Conservation (phyloP, 768 basidiomycete species). For the Dentipellis sp. region DNA sequence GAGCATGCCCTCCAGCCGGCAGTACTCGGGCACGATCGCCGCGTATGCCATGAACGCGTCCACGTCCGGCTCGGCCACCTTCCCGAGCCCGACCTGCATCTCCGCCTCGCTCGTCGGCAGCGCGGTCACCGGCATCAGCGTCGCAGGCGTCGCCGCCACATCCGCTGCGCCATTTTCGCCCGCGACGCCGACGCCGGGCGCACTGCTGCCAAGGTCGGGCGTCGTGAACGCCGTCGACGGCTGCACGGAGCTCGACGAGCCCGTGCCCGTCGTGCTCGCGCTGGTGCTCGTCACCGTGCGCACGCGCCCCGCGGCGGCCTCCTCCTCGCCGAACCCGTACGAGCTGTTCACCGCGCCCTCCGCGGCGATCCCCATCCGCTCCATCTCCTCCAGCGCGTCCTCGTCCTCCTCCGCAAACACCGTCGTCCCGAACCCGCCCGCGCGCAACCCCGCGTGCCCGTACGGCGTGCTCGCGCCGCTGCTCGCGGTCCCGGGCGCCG, state of each 20-base stretch:
- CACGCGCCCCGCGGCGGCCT: constrained; percentile 33
- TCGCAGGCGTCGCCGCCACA: constrained; percentile 42
- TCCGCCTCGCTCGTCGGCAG: constrained; percentile 66
- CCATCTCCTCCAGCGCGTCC: constrained; percentile 57
- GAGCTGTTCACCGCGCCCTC: constrained; percentile 3
- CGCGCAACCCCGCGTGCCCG: constrained; percentile 30
- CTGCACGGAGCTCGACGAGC: constrained; percentile 14
- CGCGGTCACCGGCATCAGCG: constrained; percentile 62
- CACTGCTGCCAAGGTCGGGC: constrained; percentile 41
- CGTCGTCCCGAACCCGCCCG: constrained; percentile 40
- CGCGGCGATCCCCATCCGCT: constrained; percentile 26
- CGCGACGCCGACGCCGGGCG: constrained; percentile 13
- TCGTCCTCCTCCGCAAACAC: constrained; percentile 69
- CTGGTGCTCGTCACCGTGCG: constrained; percentile 45
- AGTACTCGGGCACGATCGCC: constrained; percentile 77
- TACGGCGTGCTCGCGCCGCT: constrained; percentile 67
- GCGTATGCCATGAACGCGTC: constrained; percentile 85
- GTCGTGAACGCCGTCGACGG: constrained; percentile 52
- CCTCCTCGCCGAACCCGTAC: constrained; percentile 27
- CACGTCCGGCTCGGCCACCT: constrained; percentile 75
- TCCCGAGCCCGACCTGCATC: constrained; percentile 66
- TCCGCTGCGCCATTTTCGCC: constrained; percentile 22
- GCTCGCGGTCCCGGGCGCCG: constrained; percentile 26
- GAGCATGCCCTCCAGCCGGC: constrained; percentile 70
- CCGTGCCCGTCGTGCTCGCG: constrained; percentile 27